phyloP scores from a whole-genome alignment of 352 stramenopile species.

The Phytopythium cucurbitacearum region DNA sequence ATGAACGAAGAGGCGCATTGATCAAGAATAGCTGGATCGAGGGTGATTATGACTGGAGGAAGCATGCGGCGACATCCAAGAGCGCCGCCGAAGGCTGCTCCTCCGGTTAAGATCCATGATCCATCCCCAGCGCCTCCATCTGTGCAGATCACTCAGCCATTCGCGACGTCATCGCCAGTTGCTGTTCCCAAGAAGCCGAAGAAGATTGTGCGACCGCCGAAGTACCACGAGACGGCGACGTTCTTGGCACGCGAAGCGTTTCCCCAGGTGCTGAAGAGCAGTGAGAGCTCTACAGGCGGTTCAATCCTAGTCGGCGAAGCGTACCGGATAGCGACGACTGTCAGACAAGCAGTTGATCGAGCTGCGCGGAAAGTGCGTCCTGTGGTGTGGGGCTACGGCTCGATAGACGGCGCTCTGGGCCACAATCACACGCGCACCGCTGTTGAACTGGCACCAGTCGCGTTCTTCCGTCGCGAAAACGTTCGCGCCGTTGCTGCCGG shows the following conservation, averaged over 20 bases:
- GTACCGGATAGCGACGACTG: conserved; percentile 37
- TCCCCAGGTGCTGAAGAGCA: not conserved
- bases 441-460: conserved; percentile 24
- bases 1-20: too few relatives aligned
- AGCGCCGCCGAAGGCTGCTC: too few relatives aligned
- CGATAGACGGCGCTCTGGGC: conserved; percentile 37
- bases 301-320: conserved; percentile 19
- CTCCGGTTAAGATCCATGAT: too few relatives aligned
- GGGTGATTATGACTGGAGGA: too few relatives aligned
- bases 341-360: conserved; percentile 21
- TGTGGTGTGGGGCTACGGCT: conserved; percentile 56
- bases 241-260: conserved; percentile 40
- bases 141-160: too few relatives aligned
- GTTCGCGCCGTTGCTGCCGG: conserved; percentile 42
- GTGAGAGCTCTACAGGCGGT: not conserved
- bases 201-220: conserved; percentile 23
- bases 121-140: too few relatives aligned
- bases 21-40: too few relatives aligned
- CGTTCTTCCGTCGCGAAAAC: conserved; percentile 30
- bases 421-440: conserved; percentile 24
- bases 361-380: conserved; percentile 22
- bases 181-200: conserved; percentile 13
- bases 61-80: too few relatives aligned
- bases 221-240: conserved; percentile 39
- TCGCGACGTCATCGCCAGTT: not conserved